Conservation (phyloP, 2,329 filamentous ascomycete genomes). For the Phaeosphaeria sp. region DNA sequence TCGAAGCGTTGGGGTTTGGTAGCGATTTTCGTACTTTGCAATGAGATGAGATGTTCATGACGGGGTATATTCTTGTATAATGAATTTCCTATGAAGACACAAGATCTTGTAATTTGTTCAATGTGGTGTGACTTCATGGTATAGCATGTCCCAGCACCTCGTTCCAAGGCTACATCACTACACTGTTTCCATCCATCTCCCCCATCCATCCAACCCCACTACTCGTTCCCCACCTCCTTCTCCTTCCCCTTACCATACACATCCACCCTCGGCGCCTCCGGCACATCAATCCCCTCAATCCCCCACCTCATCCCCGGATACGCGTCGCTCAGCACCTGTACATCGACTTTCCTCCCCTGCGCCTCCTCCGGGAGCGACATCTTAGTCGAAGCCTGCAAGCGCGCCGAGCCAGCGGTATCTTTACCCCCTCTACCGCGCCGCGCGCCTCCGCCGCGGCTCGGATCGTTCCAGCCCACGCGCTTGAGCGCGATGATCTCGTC, state of each 20-base stretch:
- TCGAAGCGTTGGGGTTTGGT: no score
- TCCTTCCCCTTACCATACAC: slow-evolving; percentile 37
- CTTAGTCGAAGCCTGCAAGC: slow-evolving; percentile 61
- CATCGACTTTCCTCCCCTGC: slow-evolving; percentile 69
- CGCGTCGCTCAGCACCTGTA: slow-evolving; percentile 83
- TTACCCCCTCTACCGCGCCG: slow-evolving; percentile 8
- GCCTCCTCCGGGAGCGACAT: slow-evolving; percentile 66
- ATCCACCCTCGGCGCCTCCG: slow-evolving; percentile 45
- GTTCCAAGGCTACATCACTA: no score
- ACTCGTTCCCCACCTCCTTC: slow-evolving; percentile 2
- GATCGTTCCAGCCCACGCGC: slow-evolving; percentile 75
- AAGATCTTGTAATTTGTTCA: no score
- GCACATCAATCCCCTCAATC: slow-evolving; percentile 60
- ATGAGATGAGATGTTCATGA: no score
- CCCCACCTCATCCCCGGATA: slow-evolving; percentile 79
- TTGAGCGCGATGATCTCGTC: slow-evolving; percentile 89
- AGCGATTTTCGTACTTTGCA: no score
- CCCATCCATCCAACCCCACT: no score
- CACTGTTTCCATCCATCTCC: no score
- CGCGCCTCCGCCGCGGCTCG: slow-evolving; percentile 3
- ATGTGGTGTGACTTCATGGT: no score
- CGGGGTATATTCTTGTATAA: no score
- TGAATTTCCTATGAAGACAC: no score
- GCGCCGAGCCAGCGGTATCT: slow-evolving; percentile 39
- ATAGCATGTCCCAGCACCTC: no score